phyloP scores from a whole-genome alignment of 208 protist genomes.

The Leishmania mexicana region DNA sequence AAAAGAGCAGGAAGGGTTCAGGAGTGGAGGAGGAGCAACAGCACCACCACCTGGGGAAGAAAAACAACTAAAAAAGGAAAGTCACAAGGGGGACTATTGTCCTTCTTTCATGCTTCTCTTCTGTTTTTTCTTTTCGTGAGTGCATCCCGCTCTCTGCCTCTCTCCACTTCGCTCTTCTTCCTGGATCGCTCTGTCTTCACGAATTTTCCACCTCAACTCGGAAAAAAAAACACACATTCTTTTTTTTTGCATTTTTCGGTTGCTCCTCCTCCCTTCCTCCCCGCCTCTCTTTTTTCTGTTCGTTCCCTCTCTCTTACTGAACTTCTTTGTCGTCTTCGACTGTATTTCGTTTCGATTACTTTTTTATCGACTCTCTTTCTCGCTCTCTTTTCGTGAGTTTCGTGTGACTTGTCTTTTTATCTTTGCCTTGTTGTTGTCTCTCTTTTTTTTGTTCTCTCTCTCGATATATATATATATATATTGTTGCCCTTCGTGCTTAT shows the following conservation, averaged over 20 bases:
- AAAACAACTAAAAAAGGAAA: neutral
- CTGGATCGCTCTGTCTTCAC: neutral
- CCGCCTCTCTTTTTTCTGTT: neutral
- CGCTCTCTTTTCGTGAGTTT: neutral
- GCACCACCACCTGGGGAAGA: neutral
- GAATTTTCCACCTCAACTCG: neutral
- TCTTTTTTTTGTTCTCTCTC: neutral
- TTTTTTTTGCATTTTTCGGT: neutral
- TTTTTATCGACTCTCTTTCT: slow-evolving; percentile 21
- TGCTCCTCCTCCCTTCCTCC: neutral
- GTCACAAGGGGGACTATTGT: neutral
- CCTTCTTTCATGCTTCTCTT: neutral
- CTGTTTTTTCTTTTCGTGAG: neutral
- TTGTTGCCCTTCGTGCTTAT: neutral
- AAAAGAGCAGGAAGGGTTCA: neutral
- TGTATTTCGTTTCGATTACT: neutral
- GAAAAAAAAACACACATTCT: neutral
- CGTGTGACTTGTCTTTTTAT: neutral
- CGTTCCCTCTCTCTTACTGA: neutral
- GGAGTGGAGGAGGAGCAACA: neutral
- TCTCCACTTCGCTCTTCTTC: neutral
- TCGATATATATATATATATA: neutral
- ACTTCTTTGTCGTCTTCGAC: neutral
- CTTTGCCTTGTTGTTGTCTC: neutral
- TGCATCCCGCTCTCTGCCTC: neutral